phyloP scores from a whole-genome alignment of 2,329 filamentous ascomycete genomes.

The Hypoxylon sp. region DNA sequence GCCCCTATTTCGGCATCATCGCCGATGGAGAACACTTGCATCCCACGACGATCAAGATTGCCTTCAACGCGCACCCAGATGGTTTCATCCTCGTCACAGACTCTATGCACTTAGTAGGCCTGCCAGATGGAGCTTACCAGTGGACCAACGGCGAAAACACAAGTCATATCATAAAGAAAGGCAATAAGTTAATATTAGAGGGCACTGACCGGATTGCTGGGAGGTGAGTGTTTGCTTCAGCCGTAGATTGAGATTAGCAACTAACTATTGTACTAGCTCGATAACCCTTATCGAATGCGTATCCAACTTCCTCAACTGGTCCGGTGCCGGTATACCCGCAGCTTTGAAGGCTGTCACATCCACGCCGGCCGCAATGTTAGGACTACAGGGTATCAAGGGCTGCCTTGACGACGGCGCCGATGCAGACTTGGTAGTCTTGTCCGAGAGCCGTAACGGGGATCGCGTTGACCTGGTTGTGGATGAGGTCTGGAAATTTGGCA shows the following conservation, averaged over 20 bases:
- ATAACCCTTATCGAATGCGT: slow-evolving; percentile 85
- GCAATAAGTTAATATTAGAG: slow-evolving; percentile 80
- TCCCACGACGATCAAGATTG: slow-evolving; percentile 89
- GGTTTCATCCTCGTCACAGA: slow-evolving; percentile 93
- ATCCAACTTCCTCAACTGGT: slow-evolving; percentile 84
- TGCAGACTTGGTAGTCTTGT: slow-evolving; percentile 78
- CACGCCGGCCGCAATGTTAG: slow-evolving; percentile 84
- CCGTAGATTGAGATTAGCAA: slow-evolving; percentile 36
- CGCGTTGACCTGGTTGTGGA: slow-evolving; percentile 72
- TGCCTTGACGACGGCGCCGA: slow-evolving; percentile 73
- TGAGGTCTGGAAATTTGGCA: slow-evolving; percentile 85
- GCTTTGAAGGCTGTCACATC: slow-evolving; percentile 81
- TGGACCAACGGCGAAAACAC: slow-evolving; percentile 82
- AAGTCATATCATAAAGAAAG: slow-evolving; percentile 77
- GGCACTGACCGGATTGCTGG: slow-evolving; percentile 85
- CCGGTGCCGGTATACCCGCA: slow-evolving; percentile 76
- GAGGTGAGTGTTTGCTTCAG: slow-evolving; percentile 63
- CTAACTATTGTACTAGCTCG: slow-evolving; percentile 62
- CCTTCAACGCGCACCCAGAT: slow-evolving; percentile 86
- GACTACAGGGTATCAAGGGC: slow-evolving; percentile 77
- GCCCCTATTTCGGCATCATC: slow-evolving; percentile 90
- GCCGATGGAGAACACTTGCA: slow-evolving; percentile 92
- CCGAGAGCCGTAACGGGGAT: slow-evolving; percentile 63
- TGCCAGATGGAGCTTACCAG: slow-evolving; percentile 86
- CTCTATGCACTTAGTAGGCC: slow-evolving; percentile 88